Evolutionary conservation across 2,329 filamentous ascomycete genomes (phyloP).

Genomic region (Parasarocladium wereldwijsianum): DNA sequence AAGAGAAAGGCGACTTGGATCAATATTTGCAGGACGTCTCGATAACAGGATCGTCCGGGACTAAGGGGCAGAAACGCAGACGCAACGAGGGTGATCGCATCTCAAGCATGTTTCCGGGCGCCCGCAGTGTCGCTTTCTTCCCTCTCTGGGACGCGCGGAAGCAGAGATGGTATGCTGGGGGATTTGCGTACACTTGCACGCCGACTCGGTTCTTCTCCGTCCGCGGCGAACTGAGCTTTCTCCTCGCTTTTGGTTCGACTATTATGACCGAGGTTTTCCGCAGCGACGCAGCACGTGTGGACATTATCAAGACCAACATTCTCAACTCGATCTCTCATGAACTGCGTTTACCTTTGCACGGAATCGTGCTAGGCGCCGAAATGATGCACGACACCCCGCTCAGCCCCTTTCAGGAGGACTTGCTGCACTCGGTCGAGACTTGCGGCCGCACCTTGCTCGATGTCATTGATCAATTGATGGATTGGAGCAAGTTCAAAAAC

Average conservation of each 20-base stretch:
- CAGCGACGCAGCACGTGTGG: constrained; percentile 20
- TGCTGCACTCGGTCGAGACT: constrained; percentile 32
- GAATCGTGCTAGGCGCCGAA: constrained; percentile 39
- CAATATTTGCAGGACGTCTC: neutral
- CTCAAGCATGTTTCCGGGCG: constrained; percentile 22
- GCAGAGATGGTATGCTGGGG: constrained; percentile 32
- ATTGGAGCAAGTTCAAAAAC: constrained; percentile 39
- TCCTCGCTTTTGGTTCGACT: constrained; percentile 35
- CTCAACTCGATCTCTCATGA: constrained; percentile 48
- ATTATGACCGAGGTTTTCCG: constrained; percentile 42
- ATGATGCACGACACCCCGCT: constrained; percentile 36
- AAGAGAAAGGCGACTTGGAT: too few species aligned
- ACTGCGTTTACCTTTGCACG: constrained; percentile 44
- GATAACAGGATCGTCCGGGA: too few species aligned
- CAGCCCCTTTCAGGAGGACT: constrained; percentile 28
- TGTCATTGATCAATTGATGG: constrained; percentile 37
- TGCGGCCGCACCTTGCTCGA: constrained; percentile 37
- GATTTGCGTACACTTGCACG: constrained; percentile 31
- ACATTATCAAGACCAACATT: constrained; percentile 40
- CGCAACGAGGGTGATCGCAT: constrained; percentile 18
- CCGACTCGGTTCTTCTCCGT: constrained; percentile 27
- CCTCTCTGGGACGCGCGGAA: constrained; percentile 31
- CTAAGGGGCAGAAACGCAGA: neutral
- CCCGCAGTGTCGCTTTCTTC: constrained; percentile 29
- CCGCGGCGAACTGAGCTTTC: constrained; percentile 33